phyloP scores from a whole-genome alignment of 2,329 filamentous ascomycete genomes.

The Diplodia sapinea region DNA sequence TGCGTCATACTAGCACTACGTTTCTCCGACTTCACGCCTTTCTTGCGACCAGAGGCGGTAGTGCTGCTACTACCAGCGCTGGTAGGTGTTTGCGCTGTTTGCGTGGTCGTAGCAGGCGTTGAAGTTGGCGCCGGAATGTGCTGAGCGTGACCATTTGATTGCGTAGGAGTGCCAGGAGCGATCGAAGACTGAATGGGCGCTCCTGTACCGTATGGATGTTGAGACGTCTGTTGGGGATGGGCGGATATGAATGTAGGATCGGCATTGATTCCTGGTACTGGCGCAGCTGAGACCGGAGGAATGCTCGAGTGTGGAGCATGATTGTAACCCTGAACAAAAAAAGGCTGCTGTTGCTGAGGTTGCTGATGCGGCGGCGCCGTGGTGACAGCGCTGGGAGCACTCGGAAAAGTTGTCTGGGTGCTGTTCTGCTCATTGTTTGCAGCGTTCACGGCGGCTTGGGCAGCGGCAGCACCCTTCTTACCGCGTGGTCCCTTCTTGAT shows the following conservation, averaged over 20 bases:
- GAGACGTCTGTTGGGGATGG: conserved; percentile 24
- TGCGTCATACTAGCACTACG: conserved; percentile 53
- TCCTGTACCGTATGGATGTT: conserved; percentile 32
- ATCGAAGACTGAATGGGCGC: conserved; percentile 34
- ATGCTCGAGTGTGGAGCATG: conserved; percentile 30
- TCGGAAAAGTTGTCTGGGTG: conserved; percentile 15
- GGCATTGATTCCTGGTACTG: conserved; percentile 34
- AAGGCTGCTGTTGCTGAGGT: conserved; percentile 28
- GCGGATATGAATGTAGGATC: conserved; percentile 36
- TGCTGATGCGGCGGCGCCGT: conserved; percentile 18
- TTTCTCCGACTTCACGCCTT: conserved; percentile 52
- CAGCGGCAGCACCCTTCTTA: conserved; percentile 35
- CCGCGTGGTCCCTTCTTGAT: conserved; percentile 57
- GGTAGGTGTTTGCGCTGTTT: conserved; percentile 36
- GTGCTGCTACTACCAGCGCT: conserved; percentile 33
- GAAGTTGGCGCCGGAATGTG: conserved; percentile 37
- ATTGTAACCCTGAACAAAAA: conserved; percentile 30
- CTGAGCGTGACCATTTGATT: conserved; percentile 44
- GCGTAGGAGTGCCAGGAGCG: conserved; percentile 36
- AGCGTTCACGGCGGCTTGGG: conserved; percentile 34
- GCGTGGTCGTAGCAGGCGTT: conserved; percentile 32
- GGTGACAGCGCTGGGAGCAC: conserved; percentile 33
- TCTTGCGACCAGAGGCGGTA: conserved; percentile 17
- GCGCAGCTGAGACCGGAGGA: conserved; percentile 24
- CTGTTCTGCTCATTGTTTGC: conserved; percentile 16